Conservation (phyloP, 371 early-diverging fungal genomes). For the Fennellomyces sp. region DNA sequence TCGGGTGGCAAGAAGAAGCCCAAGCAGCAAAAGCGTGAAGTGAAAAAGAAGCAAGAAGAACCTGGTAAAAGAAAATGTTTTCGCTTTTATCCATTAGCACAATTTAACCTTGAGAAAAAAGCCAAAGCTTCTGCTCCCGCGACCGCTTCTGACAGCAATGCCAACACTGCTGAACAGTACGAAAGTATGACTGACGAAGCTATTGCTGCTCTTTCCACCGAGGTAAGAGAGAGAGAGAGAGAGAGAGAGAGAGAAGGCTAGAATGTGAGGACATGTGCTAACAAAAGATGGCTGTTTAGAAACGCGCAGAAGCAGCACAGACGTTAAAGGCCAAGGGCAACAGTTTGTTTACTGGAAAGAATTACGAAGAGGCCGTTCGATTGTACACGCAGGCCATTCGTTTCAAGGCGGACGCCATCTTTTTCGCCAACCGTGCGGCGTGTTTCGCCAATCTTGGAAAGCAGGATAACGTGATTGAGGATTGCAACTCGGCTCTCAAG, state of each 20-base stretch:
- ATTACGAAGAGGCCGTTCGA: conserved; percentile 85
- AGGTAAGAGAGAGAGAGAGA: conserved; percentile 27
- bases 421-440: conserved; percentile 94
- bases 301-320: conserved; percentile 68
- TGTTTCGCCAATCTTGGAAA: conserved; percentile 79
- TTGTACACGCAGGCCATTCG: conserved; percentile 89
- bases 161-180: conserved; percentile 38
- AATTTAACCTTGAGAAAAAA: too few relatives aligned
- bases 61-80: conserved; percentile 10
- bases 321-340: conserved; percentile 88
- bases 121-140: conserved; percentile 11
- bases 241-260: neutral
- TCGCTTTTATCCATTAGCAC: too few relatives aligned
- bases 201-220: conserved; percentile 59
- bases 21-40: conserved; percentile 22
- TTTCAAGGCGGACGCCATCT: conserved; percentile 80
- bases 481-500: conserved; percentile 72
- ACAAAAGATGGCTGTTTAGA: conserved; percentile 28
- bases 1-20: conserved; percentile 33
- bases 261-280: too few relatives aligned
- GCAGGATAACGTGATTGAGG: conserved; percentile 74
- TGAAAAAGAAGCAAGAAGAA: conserved; percentile 26
- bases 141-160: conserved; percentile 21
- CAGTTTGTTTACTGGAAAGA: conserved; percentile 79
- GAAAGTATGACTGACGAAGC: conserved; percentile 59